Base-by-base conservation (phyloP, 1,284 basidiomycete genomes). In the Ceratobasidium sp. region DNA sequence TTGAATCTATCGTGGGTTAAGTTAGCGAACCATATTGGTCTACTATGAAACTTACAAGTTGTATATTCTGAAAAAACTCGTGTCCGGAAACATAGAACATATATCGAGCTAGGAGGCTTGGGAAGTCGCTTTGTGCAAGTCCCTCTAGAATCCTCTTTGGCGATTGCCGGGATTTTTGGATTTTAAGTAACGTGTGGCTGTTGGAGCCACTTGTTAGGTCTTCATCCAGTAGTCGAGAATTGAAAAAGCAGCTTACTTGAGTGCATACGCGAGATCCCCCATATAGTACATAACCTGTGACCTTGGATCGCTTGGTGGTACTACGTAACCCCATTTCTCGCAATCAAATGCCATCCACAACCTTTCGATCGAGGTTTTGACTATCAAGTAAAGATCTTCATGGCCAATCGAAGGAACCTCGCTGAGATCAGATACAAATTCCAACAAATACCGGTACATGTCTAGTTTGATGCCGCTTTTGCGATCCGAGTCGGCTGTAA, bases 301-400 rank as follows among this genome's bases (percentile, higher is more conserved):
- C 53, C 53, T 35, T 38, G 4, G 32, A 35, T 55, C 53, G n/a
- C 40, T 35, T 20, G 53, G 53, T 15, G 53, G 3, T 55, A 55
- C 40, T 15, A 55, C 34, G n/a, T 12, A 22, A n/a, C 40, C 53
- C 2, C 35, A 6, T 15, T 35, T 38, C 20, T 55, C 53, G 10
- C 34, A 38, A 55, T 55, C 53, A 32, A 55, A 55, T 15, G 53
- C 53, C 53, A 55, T 35, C 53, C 53, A 55, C 6, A 55, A 38
- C 25, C 53, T 17, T n/a, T 55, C 53, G 25, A 55, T 55, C 40
- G 53, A 32, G 20, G 53, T 35, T 12, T 38, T 35, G n/a, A 38
- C 12, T 38, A 35, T 32, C 15, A 55, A 15, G n/a, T n/a, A n/a
- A n/a, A n/a, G n/a, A n/a, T n/a, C n/a, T 38, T 55, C 53, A 13